A percentile compares a stretch with the other conserved stretches of the same genome.
phyloP scores from a whole-genome alignment of 495 filamentous ascomycete genomes.

The Immersiella caudata region DNA sequence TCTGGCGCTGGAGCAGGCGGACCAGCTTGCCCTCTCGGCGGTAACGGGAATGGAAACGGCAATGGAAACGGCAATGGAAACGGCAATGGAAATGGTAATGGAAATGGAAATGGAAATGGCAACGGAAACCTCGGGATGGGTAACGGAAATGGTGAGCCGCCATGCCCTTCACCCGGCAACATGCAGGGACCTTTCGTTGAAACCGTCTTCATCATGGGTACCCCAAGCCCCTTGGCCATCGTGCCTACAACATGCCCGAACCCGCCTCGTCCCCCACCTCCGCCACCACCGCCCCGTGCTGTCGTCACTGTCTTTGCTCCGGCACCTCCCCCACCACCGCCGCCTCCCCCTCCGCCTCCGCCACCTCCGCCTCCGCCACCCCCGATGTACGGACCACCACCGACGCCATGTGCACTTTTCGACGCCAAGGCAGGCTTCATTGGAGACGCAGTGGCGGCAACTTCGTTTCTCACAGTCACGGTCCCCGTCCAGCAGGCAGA shows the following conservation, averaged over 20 bases:
- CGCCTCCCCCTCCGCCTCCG: slow-evolving; percentile 17
- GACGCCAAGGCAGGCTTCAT: slow-evolving; percentile 8
- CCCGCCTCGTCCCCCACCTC: slow-evolving; percentile 10
- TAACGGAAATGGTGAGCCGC: slow-evolving; percentile 2
- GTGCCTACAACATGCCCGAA: slow-evolving; percentile 15
- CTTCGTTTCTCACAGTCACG: slow-evolving; percentile 27
- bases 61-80: slow-evolving; percentile 4
- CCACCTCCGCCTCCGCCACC: slow-evolving; percentile 15
- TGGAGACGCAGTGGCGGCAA: slow-evolving; percentile 7
- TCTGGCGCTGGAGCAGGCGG: neutral
- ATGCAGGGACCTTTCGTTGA: slow-evolving; percentile 21
- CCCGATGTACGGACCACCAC: slow-evolving; percentile 19
- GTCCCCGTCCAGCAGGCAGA: slow-evolving; percentile 15
- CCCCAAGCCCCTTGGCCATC: slow-evolving; percentile 14
- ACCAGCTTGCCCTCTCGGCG: neutral
- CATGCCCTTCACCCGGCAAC: slow-evolving; percentile 6
- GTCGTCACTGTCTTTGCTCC: slow-evolving; percentile 4
- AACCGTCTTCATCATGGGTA: slow-evolving; percentile 16
- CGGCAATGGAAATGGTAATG: slow-evolving; percentile 15
- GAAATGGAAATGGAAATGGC: slow-evolving; percentile 17
- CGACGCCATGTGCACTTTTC: slow-evolving; percentile 20
- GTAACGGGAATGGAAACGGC: neutral
- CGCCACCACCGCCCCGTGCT: slow-evolving; percentile 9
- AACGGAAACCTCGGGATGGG: slow-evolving; percentile 1
- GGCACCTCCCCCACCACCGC: slow-evolving; percentile 12